Evolutionary conservation across 768 basidiomycete species (phyloP).

Genomic region (Mycena leptocephala): DNA sequence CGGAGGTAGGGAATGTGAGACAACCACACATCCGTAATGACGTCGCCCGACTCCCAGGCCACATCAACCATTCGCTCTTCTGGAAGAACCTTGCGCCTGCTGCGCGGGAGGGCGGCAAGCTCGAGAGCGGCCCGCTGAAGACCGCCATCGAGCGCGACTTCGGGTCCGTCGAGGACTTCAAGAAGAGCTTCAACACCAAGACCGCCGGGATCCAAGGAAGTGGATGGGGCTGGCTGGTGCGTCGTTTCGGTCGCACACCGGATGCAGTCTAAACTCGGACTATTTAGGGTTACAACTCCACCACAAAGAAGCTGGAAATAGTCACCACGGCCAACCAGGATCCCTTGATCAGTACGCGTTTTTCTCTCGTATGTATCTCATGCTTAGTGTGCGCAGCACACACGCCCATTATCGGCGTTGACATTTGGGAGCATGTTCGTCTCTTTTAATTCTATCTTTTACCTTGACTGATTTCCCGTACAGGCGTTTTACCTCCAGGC

Average conservation of each 20-base stretch:
- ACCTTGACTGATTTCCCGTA: slow-evolving; percentile 24
- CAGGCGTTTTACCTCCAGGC: slow-evolving; percentile 83
- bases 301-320: slow-evolving; percentile 85
- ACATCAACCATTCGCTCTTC: slow-evolving; percentile 97
- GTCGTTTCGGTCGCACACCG: background rate
- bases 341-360: slow-evolving; percentile 71
- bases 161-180: slow-evolving; percentile 89
- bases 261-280: background rate
- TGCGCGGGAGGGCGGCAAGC: slow-evolving; percentile 73
- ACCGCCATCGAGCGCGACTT: slow-evolving; percentile 86
- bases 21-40: too few species aligned
- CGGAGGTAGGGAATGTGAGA: slow-evolving; percentile 71
- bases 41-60: slow-evolving; percentile 62
- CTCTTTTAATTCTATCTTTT: slow-evolving; percentile 29
- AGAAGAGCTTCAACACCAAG: slow-evolving; percentile 88
- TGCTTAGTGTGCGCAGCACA: slow-evolving; percentile 67
- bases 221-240: slow-evolving; percentile 95
- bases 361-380: background rate
- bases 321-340: slow-evolving; percentile 98
- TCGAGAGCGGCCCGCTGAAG: slow-evolving; percentile 80
- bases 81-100: slow-evolving; percentile 97
- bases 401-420: slow-evolving; percentile 93
- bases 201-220: slow-evolving; percentile 97
- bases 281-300: slow-evolving; percentile 77
- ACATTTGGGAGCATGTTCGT: slow-evolving; percentile 96